Evolutionary conservation across 805 yeast species (phyloP).

Genomic region (Blastobotrys americana): DNA sequence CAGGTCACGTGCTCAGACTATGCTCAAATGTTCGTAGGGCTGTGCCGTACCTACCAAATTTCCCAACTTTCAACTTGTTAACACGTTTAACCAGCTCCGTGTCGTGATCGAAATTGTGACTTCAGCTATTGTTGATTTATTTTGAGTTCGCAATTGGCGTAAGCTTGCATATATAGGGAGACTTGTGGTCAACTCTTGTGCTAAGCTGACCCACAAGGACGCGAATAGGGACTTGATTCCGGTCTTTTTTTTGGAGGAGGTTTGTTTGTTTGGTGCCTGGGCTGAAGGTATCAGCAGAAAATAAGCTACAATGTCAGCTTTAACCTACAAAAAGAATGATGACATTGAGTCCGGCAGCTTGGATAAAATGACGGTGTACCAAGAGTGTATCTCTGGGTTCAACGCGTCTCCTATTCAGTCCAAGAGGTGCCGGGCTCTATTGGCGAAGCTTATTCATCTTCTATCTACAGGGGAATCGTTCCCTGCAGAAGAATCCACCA

Average conservation of each 20-base stretch:
- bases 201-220: too few species aligned
- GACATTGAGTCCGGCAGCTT: constrained; percentile 66
- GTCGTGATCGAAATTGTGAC: too few species aligned
- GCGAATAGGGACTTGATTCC: too few species aligned
- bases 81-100: too few species aligned
- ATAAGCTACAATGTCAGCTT: constrained; percentile 75
- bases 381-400: constrained; percentile 88
- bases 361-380: constrained; percentile 96
- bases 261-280: neutral
- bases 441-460: constrained; percentile 76
- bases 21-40: too few species aligned
- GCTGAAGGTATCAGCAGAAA: neutral
- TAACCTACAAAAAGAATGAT: constrained; percentile 76
- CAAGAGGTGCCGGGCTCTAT: constrained; percentile 71
- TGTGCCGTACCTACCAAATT: too few species aligned
- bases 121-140: too few species aligned
- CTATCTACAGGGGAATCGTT: constrained; percentile 81
- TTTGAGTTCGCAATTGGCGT: too few species aligned
- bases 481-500: constrained; percentile 84
- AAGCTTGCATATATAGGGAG: too few species aligned
- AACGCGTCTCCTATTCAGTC: constrained; percentile 87
- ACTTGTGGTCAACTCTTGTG: too few species aligned
- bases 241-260: neutral
- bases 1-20: too few species aligned
- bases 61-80: too few species aligned